Evolutionary conservation across 345 rosid genomes (phyloP).

Genomic region (Boechera stricta): DNA sequence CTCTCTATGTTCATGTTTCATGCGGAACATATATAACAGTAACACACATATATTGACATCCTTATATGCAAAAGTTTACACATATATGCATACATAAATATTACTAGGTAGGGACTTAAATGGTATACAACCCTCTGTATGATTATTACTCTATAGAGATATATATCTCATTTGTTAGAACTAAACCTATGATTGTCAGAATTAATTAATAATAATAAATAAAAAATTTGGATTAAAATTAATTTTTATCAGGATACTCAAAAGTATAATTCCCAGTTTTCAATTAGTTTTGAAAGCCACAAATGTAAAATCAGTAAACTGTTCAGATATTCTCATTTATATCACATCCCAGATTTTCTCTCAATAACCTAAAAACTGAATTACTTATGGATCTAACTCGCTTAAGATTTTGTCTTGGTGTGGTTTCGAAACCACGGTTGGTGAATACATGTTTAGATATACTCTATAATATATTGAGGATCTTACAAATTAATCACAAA

Average conservation of each 20-base stretch:
- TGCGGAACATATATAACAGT: constrained; percentile 7
- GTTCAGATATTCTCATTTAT: constrained; percentile 29
- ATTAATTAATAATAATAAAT: constrained; percentile 1
- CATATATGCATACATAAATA: not conserved
- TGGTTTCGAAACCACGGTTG: constrained; percentile 11
- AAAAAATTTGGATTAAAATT: not conserved
- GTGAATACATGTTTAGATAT: constrained; percentile 3
- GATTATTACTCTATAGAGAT: constrained; percentile 26
- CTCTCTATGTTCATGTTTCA: constrained; percentile 23
- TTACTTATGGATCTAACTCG: constrained; percentile 16
- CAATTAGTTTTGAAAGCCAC: constrained; percentile 22
- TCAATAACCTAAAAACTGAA: not conserved
- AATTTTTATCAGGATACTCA: not conserved
- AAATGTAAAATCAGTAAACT: constrained; percentile 20
- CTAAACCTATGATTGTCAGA: constrained; percentile 37
- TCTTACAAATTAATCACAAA: not conserved
- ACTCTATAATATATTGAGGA: constrained; percentile 6
- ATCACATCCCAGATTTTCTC: constrained; percentile 30
- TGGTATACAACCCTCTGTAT: constrained; percentile 38
- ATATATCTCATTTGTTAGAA: constrained; percentile 27
- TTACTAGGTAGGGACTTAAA: constrained; percentile 26
- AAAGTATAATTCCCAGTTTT: not conserved
- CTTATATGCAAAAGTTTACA: not conserved
- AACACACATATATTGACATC: not conserved
- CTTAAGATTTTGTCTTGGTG: not conserved